phyloP scores from a whole-genome alignment of 495 filamentous ascomycete genomes.

The Penicillium dipodomyicola region DNA sequence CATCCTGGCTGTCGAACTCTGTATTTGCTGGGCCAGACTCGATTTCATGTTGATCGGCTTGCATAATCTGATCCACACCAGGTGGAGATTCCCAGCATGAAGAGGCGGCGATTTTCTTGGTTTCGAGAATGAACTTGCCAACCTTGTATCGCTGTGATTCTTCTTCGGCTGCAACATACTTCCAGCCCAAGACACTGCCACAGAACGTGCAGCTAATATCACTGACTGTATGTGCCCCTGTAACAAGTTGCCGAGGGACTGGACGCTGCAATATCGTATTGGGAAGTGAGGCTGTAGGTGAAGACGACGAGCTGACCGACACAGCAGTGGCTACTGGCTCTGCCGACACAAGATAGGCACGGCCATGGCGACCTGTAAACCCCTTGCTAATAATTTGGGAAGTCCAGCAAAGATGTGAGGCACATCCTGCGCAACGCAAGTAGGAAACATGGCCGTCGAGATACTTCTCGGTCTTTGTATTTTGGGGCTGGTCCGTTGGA shows the following conservation, averaged over 20 bases:
- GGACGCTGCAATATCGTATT: slow-evolving; percentile 61
- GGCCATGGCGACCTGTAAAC: slow-evolving; percentile 91
- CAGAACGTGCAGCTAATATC: slow-evolving; percentile 60
- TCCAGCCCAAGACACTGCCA: slow-evolving; percentile 78
- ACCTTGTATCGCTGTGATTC: slow-evolving; percentile 85
- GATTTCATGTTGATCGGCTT: slow-evolving; percentile 2
- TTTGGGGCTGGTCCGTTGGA: slow-evolving; percentile 14
- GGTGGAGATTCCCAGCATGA: slow-evolving; percentile 65
- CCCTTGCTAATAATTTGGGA: slow-evolving; percentile 86
- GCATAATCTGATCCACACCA: background rate
- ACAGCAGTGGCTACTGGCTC: slow-evolving; percentile 26
- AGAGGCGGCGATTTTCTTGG: slow-evolving; percentile 62
- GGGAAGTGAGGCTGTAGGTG: slow-evolving; percentile 36
- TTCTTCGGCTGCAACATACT: slow-evolving; percentile 85
- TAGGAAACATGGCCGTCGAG: slow-evolving; percentile 53
- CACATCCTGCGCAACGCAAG: slow-evolving; percentile 72
- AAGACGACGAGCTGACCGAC: slow-evolving; percentile 34
- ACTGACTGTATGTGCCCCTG: slow-evolving; percentile 66
- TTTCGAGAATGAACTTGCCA: slow-evolving; percentile 95
- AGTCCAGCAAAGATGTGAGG: slow-evolving; percentile 69
- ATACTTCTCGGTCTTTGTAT: slow-evolving; percentile 34
- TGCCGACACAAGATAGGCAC: slow-evolving; percentile 78
- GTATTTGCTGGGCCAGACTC: slow-evolving; percentile 35
- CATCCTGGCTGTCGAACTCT: slow-evolving; percentile 87
- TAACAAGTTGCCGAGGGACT: slow-evolving; percentile 73